Conservation (phyloP, 2,329 filamentous ascomycete genomes). For the Talaromyces amestolkiae region DNA sequence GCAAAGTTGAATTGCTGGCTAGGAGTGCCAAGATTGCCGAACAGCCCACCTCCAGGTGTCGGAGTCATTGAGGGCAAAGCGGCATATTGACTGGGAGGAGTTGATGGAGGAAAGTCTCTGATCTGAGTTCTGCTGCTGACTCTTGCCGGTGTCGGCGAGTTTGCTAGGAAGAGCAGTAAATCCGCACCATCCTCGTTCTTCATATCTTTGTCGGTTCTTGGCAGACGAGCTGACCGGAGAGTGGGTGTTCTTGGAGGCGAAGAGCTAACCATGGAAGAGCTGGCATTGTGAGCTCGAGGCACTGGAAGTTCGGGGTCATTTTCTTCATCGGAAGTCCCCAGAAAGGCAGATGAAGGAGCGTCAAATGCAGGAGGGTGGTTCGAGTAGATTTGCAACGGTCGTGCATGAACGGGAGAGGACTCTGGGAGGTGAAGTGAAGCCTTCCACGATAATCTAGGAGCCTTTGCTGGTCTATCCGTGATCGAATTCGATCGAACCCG, state of each 20-base stretch:
- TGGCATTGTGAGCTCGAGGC: conserved; percentile 37
- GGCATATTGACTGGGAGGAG: conserved; percentile 67
- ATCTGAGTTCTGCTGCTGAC: conserved; percentile 47
- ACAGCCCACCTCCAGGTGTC: conserved; percentile 66
- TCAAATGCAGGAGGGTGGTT: conserved; percentile 73
- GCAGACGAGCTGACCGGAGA: conserved; percentile 54
- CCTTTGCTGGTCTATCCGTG: conserved; percentile 57
- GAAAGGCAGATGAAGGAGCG: conserved; percentile 59
- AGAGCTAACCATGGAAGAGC: conserved; percentile 61
- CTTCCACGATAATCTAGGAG: conserved; percentile 68
- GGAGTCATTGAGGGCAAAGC: conserved; percentile 51
- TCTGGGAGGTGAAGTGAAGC: conserved; percentile 72
- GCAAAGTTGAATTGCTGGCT: conserved; percentile 87
- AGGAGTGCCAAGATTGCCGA: conserved; percentile 74
- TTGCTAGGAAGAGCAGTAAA: conserved; percentile 78
- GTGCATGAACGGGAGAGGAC: conserved; percentile 80
- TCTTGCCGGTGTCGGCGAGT: conserved; percentile 82
- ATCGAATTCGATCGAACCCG: conserved; percentile 67
- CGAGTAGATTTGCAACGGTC: conserved; percentile 71
- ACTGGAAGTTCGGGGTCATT: conserved; percentile 78
- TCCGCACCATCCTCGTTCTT: conserved; percentile 78
- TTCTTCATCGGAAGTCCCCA: conserved; percentile 61
- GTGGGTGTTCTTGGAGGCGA: conserved; percentile 84
- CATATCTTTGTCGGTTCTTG: conserved; percentile 51
- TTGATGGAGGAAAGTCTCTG: conserved; percentile 63